Evolutionary conservation across 2,329 filamentous ascomycete species (phyloP).

Genomic region (Nothomitra cinnamomea): DNA sequence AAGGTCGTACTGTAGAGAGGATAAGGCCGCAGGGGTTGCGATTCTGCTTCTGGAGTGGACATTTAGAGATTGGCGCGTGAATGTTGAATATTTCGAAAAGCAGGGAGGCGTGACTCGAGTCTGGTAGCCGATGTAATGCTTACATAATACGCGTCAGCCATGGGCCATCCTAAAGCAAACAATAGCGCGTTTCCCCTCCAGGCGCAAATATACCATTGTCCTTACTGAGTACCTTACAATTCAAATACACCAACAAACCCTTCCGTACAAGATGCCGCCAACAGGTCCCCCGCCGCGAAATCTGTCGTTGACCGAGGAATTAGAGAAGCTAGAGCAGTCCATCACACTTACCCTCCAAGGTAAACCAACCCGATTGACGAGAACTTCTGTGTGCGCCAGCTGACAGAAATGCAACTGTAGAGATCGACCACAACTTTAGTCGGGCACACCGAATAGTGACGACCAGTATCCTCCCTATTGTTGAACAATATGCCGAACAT

Average conservation of each 20-base stretch:
- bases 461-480: slow-evolving; percentile 75
- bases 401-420: slow-evolving; percentile 27
- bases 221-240: not conserved
- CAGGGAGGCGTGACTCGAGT: too few species aligned
- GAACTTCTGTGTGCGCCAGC: not conserved
- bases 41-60: not conserved
- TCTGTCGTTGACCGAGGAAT: slow-evolving; percentile 78
- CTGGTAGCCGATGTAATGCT: not conserved
- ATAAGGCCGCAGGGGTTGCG: slow-evolving; percentile 13
- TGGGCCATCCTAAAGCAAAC: not conserved
- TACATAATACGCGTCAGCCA: slow-evolving; percentile 1
- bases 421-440: slow-evolving; percentile 98
- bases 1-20: slow-evolving; percentile 30
- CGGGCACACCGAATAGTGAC: slow-evolving; percentile 93
- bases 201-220: too few species aligned
- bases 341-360: slow-evolving; percentile 71
- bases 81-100: too few species aligned
- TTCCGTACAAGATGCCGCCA: not conserved
- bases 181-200: too few species aligned
- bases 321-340: slow-evolving; percentile 89
- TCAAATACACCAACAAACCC: not conserved
- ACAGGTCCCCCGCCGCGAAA: slow-evolving; percentile 25
- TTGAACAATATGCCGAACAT: slow-evolving; percentile 89
- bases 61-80: not conserved
- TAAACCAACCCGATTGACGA: slow-evolving; percentile 29